Conservation (phyloP, 108 stramenopile genomes). For the Nannochloropsis gaditana region DNA sequence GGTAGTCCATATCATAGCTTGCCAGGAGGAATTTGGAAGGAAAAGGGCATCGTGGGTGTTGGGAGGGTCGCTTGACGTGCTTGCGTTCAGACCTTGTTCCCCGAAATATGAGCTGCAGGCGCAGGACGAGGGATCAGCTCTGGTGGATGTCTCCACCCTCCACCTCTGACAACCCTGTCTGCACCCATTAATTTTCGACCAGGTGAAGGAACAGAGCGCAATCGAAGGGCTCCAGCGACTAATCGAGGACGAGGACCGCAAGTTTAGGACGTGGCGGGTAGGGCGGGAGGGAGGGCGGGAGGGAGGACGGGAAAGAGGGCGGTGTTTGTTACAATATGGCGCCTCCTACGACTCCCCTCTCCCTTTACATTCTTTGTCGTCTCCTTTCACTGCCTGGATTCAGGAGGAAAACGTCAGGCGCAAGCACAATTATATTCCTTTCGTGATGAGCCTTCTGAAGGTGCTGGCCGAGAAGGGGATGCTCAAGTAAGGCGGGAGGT, state of each 20-base stretch:
- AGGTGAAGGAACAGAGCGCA: neutral
- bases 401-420: conserved; percentile 38
- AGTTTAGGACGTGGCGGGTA: neutral
- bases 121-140: too few relatives aligned
- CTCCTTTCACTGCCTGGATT: neutral
- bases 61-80: too few relatives aligned
- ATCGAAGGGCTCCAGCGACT: neutral
- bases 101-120: too few relatives aligned
- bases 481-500: neutral
- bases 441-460: conserved; percentile 33
- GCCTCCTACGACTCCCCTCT: neutral
- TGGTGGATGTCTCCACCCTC: too few relatives aligned
- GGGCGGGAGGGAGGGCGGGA: neutral
- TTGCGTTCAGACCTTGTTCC: too few relatives aligned
- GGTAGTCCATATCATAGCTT: neutral
- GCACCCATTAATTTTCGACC: neutral
- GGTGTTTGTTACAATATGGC: too few relatives aligned
- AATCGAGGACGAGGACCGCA: neutral
- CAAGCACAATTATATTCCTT: conserved; percentile 47
- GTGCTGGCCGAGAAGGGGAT: conserved; percentile 34
- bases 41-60: too few relatives aligned
- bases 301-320: neutral
- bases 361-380: neutral
- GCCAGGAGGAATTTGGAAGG: too few relatives aligned
- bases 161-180: too few relatives aligned